phyloP scores from a whole-genome alignment of 2,329 filamentous ascomycete species.

The Pseudocercospora pini-densiflorae region DNA sequence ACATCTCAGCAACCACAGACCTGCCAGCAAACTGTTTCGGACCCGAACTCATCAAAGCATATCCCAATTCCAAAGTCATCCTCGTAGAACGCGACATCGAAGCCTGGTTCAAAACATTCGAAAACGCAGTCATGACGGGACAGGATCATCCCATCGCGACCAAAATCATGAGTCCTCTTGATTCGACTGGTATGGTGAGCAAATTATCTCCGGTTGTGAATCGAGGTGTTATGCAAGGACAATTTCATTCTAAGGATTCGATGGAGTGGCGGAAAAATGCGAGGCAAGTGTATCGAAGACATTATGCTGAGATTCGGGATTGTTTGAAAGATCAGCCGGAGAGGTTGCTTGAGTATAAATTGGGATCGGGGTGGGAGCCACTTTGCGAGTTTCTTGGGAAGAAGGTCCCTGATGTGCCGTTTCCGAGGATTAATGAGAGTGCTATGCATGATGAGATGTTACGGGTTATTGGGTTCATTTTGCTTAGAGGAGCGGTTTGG shows the following conservation, averaged over 20 bases:
- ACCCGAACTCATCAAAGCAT: slow-evolving; percentile 40
- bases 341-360: slow-evolving; percentile 35
- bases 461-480: slow-evolving; percentile 1
- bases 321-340: slow-evolving; percentile 27
- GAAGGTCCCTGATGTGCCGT: slow-evolving; percentile 30
- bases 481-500: slow-evolving; percentile 5
- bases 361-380: slow-evolving; percentile 37
- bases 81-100: slow-evolving; percentile 32
- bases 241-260: slow-evolving; percentile 17
- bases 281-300: slow-evolving; percentile 22
- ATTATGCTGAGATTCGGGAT: slow-evolving; percentile 26
- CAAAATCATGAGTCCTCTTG: slow-evolving; percentile 8
- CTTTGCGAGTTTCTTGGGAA: slow-evolving; percentile 38
- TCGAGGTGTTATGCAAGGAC: slow-evolving; percentile 23
- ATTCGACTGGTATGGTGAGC: neutral
- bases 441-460: slow-evolving; percentile 23
- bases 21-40: slow-evolving; percentile 40
- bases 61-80: slow-evolving; percentile 35
- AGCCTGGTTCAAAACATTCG: slow-evolving; percentile 24
- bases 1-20: slow-evolving; percentile 40
- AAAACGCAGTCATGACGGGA: slow-evolving; percentile 20
- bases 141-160: slow-evolving; percentile 12
- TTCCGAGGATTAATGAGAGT: slow-evolving; percentile 31
- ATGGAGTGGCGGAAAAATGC: slow-evolving; percentile 22
- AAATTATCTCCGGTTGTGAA: slow-evolving; percentile 13